Conservation (phyloP, 768 basidiomycete genomes). For the Termitomyces sp. region DNA sequence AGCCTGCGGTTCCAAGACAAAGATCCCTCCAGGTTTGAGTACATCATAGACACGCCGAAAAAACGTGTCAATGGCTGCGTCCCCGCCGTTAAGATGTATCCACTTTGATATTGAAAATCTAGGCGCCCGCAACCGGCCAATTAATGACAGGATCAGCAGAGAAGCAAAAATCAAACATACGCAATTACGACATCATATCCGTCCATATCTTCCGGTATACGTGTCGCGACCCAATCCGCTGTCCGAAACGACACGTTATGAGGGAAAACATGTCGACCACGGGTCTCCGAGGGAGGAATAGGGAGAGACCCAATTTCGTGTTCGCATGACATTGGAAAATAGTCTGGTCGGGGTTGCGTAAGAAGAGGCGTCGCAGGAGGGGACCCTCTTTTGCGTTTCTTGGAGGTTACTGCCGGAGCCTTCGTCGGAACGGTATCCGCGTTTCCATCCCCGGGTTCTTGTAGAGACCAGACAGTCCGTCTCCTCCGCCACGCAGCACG, state of each 20-base stretch:
- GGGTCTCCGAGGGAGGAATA: conserved; percentile 39
- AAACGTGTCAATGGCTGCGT: conserved; percentile 63
- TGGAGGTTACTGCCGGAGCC: not conserved
- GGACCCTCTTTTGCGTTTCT: conserved; percentile 20
- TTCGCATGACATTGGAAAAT: conserved; percentile 77
- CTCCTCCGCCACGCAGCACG: conserved; percentile 71
- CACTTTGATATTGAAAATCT: conserved; percentile 89
- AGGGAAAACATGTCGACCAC: conserved; percentile 50
- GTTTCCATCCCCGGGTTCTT: conserved; percentile 29
- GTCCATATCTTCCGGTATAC: conserved; percentile 49
- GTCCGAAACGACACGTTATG: conserved; percentile 72
- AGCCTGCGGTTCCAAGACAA: conserved; percentile 79
- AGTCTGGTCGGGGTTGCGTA: conserved; percentile 25
- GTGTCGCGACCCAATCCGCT: conserved; percentile 65
- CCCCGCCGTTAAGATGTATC: conserved; percentile 83
- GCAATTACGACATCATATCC: conserved; percentile 77
- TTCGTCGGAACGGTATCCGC: not conserved
- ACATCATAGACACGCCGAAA: conserved; percentile 56
- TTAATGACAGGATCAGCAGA: not conserved
- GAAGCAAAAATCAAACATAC: conserved; percentile 36
- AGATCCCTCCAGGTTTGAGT: conserved; percentile 57
- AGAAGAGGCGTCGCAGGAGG: not conserved
- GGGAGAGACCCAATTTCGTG: conserved; percentile 75
- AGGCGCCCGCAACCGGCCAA: not conserved
- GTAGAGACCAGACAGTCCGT: conserved; percentile 66